Evolutionary conservation across 805 yeast genomes (phyloP).

Genomic region (Spathaspora hagerdaliae): DNA sequence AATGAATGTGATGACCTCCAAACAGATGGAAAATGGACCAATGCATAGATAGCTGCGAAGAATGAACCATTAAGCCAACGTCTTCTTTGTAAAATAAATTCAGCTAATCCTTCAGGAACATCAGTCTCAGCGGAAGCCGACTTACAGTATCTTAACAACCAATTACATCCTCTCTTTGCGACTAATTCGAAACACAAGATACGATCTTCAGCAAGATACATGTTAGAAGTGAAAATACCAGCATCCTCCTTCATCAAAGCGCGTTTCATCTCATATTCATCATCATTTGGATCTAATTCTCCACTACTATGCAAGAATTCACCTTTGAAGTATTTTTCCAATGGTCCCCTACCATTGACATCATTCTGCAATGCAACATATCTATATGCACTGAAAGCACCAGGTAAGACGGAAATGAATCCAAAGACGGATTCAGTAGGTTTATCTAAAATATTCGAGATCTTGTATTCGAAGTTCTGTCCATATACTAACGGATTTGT

Average conservation of each 20-base stretch:
- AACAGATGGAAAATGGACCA: constrained; percentile 52
- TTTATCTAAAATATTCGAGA: constrained; percentile 63
- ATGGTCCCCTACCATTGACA: constrained; percentile 50
- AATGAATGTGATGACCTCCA: constrained; percentile 53
- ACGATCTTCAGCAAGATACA: constrained; percentile 70
- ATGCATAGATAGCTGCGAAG: constrained; percentile 57
- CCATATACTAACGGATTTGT: constrained; percentile 62
- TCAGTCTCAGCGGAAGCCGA: constrained; percentile 65
- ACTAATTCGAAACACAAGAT: constrained; percentile 63
- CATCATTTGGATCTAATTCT: constrained; percentile 56
- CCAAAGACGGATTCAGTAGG: constrained; percentile 66
- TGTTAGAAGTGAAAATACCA: constrained; percentile 60
- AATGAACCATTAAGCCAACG: constrained; percentile 71
- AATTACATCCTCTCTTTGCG: constrained; percentile 51
- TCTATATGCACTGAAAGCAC: constrained; percentile 66
- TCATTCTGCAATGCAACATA: constrained; percentile 56
- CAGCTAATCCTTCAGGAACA: constrained; percentile 61
- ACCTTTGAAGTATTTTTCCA: constrained; percentile 65
- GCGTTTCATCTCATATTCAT: constrained; percentile 38
- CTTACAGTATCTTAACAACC: constrained; percentile 63
- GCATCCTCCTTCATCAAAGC: constrained; percentile 38
- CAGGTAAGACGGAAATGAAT: constrained; percentile 62
- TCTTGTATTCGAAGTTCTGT: constrained; percentile 64
- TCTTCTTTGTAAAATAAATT: constrained; percentile 60
- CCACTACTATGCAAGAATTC: constrained; percentile 55